A percentile compares a stretch with the other conserved stretches of the same genome.
Evolutionary conservation across 306 rosid genomes (phyloP).

Genomic region (Ormosia emarginata): DNA sequence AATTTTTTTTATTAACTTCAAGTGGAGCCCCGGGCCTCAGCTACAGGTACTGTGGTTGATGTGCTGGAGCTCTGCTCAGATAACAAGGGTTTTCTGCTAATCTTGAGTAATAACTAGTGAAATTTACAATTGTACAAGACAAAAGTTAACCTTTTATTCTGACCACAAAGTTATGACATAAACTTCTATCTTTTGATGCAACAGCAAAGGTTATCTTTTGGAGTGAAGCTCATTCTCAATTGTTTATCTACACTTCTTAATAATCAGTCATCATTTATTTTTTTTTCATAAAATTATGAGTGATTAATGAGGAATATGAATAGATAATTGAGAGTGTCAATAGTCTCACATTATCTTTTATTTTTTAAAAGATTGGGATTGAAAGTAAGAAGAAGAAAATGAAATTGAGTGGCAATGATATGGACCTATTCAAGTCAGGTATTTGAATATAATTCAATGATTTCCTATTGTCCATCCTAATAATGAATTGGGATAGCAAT

Average conservation of each 20-base stretch:
- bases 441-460: not conserved
- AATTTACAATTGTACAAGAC: too few relatives aligned
- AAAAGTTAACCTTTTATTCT: not conserved
- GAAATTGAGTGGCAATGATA: conserved; percentile 8
- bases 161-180: not conserved
- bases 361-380: not conserved
- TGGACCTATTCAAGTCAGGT: not conserved
- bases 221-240: too few relatives aligned
- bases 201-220: not conserved
- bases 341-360: not conserved
- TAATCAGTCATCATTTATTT: too few relatives aligned
- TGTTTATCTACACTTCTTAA: too few relatives aligned
- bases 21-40: too few relatives aligned
- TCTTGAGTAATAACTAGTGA: not conserved
- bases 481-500: not conserved
- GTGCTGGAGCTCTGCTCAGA: not conserved
- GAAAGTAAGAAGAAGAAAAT: not conserved
- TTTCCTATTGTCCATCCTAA: not conserved
- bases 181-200: not conserved
- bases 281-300: too few relatives aligned
- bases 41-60: not conserved
- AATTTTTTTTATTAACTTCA: not conserved
- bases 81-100: not conserved
- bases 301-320: too few relatives aligned
- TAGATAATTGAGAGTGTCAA: too few relatives aligned